These are phyloP conservation scores for Phialophora verrucosa DNA, from an alignment of 2,329 filamentous ascomycete species.

Conservation along the genomic window DNA sequence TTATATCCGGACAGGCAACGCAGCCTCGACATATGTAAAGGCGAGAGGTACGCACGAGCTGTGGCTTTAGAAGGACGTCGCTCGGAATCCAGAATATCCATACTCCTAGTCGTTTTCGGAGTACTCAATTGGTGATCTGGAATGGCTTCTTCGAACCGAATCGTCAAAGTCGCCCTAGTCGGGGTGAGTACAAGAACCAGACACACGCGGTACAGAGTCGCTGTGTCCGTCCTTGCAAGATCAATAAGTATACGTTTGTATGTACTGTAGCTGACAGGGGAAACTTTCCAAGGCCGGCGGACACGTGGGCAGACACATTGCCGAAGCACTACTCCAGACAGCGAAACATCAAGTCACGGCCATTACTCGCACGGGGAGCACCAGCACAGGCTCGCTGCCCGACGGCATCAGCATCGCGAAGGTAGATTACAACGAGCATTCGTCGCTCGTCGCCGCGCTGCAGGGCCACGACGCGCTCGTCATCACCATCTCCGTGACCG, in stretches of 20 bases:
- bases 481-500: too few species aligned
- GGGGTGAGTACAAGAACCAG: background rate
- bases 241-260: too few species aligned
- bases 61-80: too few species aligned
- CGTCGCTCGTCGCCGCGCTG: constrained; percentile 56
- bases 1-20: background rate
- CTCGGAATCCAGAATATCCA: too few species aligned
- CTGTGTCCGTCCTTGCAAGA: too few species aligned
- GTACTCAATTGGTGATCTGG: background rate
- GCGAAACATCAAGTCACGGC: constrained; percentile 61
- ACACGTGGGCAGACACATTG: constrained; percentile 35
- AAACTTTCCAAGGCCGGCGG: background rate
- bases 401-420: constrained; percentile 45
- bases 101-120: too few species aligned
- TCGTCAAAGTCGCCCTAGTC: constrained; percentile 3
- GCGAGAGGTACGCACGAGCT: background rate
- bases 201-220: background rate
- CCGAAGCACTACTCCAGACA: constrained; percentile 50
- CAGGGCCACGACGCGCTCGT: constrained; percentile 60
- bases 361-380: constrained; percentile 55
- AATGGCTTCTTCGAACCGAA: background rate
- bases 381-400: constrained; percentile 46
- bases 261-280: background rate
- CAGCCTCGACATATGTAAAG: background rate
- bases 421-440: too few species aligned